Percentiles rank a stretch among this genome's conserved stretches.
These are phyloP conservation scores for Aspergillus udagawae DNA, from an alignment of 2,329 filamentous ascomycete genomes.

Conservation along the genomic window DNA sequence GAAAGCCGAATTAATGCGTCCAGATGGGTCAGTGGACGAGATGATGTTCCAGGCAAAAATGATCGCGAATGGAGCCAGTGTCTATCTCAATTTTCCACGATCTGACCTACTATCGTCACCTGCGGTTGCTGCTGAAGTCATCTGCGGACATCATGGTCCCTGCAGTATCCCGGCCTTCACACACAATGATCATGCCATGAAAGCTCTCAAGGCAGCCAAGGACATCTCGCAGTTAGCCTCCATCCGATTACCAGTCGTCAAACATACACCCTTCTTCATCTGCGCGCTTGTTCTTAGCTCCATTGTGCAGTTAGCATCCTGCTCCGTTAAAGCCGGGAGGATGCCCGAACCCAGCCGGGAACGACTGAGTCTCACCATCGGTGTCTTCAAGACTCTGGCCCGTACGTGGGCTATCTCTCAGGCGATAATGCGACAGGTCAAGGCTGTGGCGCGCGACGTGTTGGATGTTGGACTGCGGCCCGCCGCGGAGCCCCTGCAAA, in stretches of 20 bases:
- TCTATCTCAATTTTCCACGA: conserved; percentile 74
- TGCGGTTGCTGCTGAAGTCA: conserved; percentile 47
- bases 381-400: conserved; percentile 65
- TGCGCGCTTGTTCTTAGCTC: conserved; percentile 75
- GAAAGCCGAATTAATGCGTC: conserved; percentile 67
- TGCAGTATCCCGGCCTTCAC: conserved; percentile 38
- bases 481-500: conserved; percentile 23
- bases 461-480: conserved; percentile 42
- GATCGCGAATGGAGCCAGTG: conserved; percentile 61
- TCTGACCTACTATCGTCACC: conserved; percentile 63
- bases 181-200: conserved; percentile 62
- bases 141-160: conserved; percentile 38
- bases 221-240: conserved; percentile 74
- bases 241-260: conserved; percentile 53
- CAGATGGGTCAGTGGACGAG: conserved; percentile 72
- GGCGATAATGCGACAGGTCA: conserved; percentile 68
- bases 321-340: conserved; percentile 56
- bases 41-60: conserved; percentile 90
- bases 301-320: conserved; percentile 77
- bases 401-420: conserved; percentile 69
- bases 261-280: conserved; percentile 79
- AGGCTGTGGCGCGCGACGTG: conserved; percentile 74
- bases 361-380: conserved; percentile 73
- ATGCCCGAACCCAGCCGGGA: conserved; percentile 59
- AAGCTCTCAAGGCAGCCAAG: conserved; percentile 74